Evolutionary conservation across 371 early-diverging fungal genomes (phyloP).

Genomic region (Haplosporangium sp.): DNA sequence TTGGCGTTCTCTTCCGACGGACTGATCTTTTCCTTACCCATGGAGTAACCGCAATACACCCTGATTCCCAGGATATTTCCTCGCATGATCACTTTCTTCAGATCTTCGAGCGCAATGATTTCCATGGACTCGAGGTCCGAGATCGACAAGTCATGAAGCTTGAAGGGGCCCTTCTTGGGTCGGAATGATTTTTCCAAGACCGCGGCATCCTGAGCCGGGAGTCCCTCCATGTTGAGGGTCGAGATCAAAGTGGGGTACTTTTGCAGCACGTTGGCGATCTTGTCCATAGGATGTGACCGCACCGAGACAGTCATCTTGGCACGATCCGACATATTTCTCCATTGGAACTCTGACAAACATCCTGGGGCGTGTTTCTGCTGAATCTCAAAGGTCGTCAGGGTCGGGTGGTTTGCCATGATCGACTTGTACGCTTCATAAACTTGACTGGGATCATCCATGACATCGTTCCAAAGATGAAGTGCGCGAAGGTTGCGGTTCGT

Average conservation of each 20-base stretch:
- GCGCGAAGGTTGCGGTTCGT: conserved; percentile 20
- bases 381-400: conserved; percentile 18
- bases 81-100: conserved; percentile 31
- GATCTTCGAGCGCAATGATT: conserved; percentile 23
- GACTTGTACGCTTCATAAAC: conserved; percentile 39
- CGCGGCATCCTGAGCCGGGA: conserved; percentile 21
- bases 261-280: conserved; percentile 37
- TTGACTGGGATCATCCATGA: conserved; percentile 44
- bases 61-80: conserved; percentile 5
- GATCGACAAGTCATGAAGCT: conserved; percentile 12
- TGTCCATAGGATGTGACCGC: conserved; percentile 23
- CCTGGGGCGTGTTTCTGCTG: conserved; percentile 16
- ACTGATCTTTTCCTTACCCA: conserved; percentile 2
- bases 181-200: conserved; percentile 30
- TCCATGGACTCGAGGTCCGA: conserved; percentile 18
- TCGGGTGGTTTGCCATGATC: conserved; percentile 32
- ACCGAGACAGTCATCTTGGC: conserved; percentile 28
- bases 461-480: conserved; percentile 16
- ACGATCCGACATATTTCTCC: conserved; percentile 22
- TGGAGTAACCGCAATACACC: not conserved
- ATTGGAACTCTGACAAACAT: conserved; percentile 18
- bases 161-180: conserved; percentile 40
- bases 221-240: conserved; percentile 12
- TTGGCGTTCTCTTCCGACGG: conserved; percentile 2
- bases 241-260: conserved; percentile 22